A percentile compares a stretch with the other conserved stretches of the same genome.
phyloP scores from a whole-genome alignment of 441 rosid genomes.

The Viola pubescens region DNA sequence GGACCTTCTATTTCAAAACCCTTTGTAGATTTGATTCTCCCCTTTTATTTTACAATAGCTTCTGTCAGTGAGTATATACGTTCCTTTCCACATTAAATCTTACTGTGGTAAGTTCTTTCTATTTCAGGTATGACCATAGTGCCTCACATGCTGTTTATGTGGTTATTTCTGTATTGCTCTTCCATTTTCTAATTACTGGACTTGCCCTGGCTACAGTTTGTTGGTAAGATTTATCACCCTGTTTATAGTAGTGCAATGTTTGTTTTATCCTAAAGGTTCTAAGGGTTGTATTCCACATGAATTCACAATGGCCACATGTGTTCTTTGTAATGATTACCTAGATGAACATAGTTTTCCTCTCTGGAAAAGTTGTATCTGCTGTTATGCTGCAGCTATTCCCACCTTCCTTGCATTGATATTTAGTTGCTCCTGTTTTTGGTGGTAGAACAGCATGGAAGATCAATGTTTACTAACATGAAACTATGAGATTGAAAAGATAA shows the following conservation, averaged over 20 bases:
- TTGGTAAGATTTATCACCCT: constrained; percentile 49
- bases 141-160: constrained; percentile 61
- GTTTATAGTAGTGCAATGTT: not conserved
- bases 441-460: constrained; percentile 1
- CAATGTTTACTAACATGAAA: not conserved
- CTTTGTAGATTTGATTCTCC: not conserved
- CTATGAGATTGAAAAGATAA: too few relatives aligned
- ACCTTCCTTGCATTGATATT: not conserved
- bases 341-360: not conserved
- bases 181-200: constrained; percentile 74
- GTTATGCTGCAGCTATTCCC: not conserved
- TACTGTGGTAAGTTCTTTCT: constrained; percentile 11
- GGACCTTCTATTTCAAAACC: not conserved
- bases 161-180: constrained; percentile 61
- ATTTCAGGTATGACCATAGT: constrained; percentile 85
- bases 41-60: not conserved
- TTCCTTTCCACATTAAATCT: constrained; percentile 8
- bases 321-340: too few relatives aligned
- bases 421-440: not conserved
- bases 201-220: constrained; percentile 69
- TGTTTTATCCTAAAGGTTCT: not conserved
- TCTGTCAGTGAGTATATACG: not conserved
- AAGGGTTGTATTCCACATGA: too few relatives aligned
- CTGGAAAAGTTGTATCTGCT: not conserved
- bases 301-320: too few relatives aligned